Percentiles rank a stretch among this genome's conserved stretches.
These are phyloP conservation scores for Lunularia cruciata DNA, from an alignment of 225 moss, liverwort and hornwort species.

Conservation along the genomic window DNA sequence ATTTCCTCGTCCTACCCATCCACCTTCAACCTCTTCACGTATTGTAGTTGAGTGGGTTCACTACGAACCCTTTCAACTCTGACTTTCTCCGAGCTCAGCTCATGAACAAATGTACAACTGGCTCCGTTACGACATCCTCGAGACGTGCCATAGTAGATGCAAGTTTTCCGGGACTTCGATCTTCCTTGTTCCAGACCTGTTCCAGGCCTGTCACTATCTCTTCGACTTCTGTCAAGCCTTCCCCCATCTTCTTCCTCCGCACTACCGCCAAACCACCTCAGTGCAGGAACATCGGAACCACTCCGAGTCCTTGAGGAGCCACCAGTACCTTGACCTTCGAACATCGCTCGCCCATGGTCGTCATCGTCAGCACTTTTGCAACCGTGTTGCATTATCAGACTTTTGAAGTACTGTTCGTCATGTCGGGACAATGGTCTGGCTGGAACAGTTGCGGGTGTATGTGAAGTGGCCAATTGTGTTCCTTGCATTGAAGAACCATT, in stretches of 20 bases:
- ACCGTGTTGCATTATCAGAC: conserved; percentile 86
- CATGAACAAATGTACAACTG: conserved; percentile 80
- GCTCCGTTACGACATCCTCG: conserved; percentile 87
- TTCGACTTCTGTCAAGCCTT: conserved; percentile 36
- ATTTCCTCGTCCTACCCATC: conserved; percentile 33
- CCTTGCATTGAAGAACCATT: conserved; percentile 20
- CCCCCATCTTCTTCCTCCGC: conserved; percentile 51
- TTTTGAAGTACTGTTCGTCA: conserved; percentile 87
- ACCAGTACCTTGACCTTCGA: conserved; percentile 35
- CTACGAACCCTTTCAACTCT: conserved; percentile 22
- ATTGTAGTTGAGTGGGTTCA: conserved; percentile 24
- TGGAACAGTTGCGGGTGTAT: conserved; percentile 42
- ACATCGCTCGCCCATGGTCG: conserved; percentile 44
- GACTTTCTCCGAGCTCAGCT: conserved; percentile 57
- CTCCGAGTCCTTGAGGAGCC: conserved; percentile 35
- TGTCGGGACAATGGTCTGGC: conserved; percentile 55
- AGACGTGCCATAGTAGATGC: conserved; percentile 83
- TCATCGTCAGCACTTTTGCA: conserved; percentile 56
- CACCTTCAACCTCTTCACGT: conserved; percentile 69
- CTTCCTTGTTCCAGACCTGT: conserved; percentile 46
- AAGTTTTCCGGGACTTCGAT: conserved; percentile 76
- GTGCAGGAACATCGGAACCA: conserved; percentile 32
- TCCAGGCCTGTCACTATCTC: conserved; percentile 43
- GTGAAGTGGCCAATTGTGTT: conserved; percentile 18
- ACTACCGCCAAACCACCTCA: conserved; percentile 54